phyloP scores from a whole-genome alignment of 2,329 filamentous ascomycete genomes.

The Paecilomyces variotii region DNA sequence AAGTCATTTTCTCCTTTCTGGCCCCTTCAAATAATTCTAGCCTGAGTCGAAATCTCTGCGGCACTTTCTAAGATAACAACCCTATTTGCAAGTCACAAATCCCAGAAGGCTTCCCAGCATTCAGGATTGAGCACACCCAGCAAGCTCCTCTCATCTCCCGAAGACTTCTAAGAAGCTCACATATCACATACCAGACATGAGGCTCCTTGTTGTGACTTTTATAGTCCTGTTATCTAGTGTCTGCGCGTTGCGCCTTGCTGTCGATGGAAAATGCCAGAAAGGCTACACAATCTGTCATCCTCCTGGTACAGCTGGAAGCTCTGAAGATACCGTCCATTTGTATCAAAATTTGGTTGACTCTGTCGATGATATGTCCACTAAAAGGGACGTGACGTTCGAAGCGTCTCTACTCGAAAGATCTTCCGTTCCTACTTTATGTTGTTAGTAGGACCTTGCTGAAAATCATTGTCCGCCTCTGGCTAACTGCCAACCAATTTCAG shows the following conservation, averaged over 20 bases:
- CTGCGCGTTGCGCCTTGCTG: background rate
- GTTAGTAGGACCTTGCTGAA: background rate
- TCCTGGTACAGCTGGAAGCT: background rate
- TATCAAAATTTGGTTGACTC: slow-evolving; percentile 1
- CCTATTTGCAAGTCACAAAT: no score
- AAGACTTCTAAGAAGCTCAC: background rate
- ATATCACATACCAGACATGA: background rate
- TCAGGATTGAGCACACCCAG: background rate
- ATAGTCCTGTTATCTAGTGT: background rate
- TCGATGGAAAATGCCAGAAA: background rate
- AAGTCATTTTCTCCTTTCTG: no score
- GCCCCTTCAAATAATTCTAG: no score
- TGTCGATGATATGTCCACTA: background rate
- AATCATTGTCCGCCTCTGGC: background rate
- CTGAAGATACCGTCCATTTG: background rate
- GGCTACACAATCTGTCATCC: background rate
- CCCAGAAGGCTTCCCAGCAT: no score
- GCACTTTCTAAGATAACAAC: no score
- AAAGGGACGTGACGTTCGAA: background rate
- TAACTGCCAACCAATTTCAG: background rate
- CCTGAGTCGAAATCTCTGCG: no score
- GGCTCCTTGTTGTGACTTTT: background rate
- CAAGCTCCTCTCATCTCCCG: background rate
- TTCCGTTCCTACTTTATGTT: background rate
- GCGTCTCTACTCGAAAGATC: background rate